A percentile compares a stretch with the other conserved stretches of the same genome.
phyloP scores from a whole-genome alignment of 148 eudicot genomes.

The Persicaria maculosa region DNA sequence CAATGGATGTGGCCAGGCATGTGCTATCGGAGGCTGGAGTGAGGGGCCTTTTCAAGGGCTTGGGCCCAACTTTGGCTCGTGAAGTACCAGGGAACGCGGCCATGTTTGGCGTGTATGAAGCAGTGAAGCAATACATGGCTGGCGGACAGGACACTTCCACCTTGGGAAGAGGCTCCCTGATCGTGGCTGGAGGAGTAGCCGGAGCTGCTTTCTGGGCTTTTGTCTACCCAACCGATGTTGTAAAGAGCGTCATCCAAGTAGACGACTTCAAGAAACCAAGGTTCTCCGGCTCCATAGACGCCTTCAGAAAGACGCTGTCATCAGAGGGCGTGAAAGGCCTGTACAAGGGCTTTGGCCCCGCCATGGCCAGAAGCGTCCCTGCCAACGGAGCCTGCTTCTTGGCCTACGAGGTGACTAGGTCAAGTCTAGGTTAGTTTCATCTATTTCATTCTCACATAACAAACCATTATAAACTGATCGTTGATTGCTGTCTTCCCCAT shows the following conservation, averaged over 20 bases:
- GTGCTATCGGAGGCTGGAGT: constrained; percentile 76
- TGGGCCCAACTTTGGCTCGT: constrained; percentile 81
- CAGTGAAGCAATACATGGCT: constrained; percentile 55
- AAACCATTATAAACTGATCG: background rate
- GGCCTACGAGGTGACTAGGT: constrained; percentile 86
- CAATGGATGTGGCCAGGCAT: constrained; percentile 73
- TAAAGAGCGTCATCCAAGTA: constrained; percentile 82
- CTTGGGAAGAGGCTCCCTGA: constrained; percentile 62
- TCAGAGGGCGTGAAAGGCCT: constrained; percentile 78
- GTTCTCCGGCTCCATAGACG: constrained; percentile 63
- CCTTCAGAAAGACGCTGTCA: constrained; percentile 61
- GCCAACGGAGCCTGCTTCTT: constrained; percentile 98
- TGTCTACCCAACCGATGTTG: constrained; percentile 87
- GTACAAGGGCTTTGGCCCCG: constrained; percentile 96
- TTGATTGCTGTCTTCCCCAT: background rate
- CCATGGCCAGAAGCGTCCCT: constrained; percentile 87
- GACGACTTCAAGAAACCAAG: constrained; percentile 80
- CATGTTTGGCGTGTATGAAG: constrained; percentile 90
- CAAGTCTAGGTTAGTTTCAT: constrained; percentile 61
- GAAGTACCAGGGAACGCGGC: constrained; percentile 93
- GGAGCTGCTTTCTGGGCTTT: constrained; percentile 75
- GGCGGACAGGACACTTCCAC: constrained; percentile 78
- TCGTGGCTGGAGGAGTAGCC: constrained; percentile 80
- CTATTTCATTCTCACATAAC: background rate
- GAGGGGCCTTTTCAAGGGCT: constrained; percentile 81